Percentiles rank a stretch among this genome's conserved stretches.
Evolutionary conservation across 108 stramenopile species (phyloP).

Genomic region (Nitzschia palea): DNA sequence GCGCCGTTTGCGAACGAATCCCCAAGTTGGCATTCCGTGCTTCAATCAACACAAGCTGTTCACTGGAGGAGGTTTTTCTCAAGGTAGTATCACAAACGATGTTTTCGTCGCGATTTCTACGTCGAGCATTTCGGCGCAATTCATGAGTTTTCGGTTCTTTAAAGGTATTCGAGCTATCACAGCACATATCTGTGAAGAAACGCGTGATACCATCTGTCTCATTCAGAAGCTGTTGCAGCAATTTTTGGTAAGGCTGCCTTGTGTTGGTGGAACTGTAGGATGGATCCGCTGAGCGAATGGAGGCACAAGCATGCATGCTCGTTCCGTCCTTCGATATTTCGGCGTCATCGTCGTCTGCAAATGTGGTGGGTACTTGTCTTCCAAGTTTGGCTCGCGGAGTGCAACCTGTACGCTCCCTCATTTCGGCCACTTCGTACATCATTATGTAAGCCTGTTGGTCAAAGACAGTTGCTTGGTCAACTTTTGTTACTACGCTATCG

Average conservation of each 20-base stretch:
- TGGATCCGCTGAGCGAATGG: constrained; percentile 2
- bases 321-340: constrained; percentile 21
- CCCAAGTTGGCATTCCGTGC: neutral
- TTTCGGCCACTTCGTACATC: constrained; percentile 57
- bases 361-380: neutral
- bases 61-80: constrained; percentile 8
- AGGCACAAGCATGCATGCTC: constrained; percentile 7
- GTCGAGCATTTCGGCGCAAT: neutral
- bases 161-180: constrained; percentile 9
- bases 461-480: constrained; percentile 68
- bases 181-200: constrained; percentile 31
- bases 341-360: constrained; percentile 27
- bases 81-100: constrained; percentile 1
- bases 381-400: constrained; percentile 4
- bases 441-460: constrained; percentile 82
- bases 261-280: neutral
- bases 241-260: neutral
- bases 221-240: constrained; percentile 11
- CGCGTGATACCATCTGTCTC: constrained; percentile 5
- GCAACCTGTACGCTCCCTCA: constrained; percentile 32
- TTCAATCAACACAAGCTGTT: constrained; percentile 14
- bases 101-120: neutral
- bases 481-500: constrained; percentile 68
- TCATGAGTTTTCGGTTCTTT: constrained; percentile 12
- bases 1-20: constrained; percentile 30